Percentiles rank a stretch among this genome's conserved stretches.
These are phyloP conservation scores for Mollisia scopiformis DNA, from an alignment of 2,329 filamentous ascomycete species.

Conservation along the genomic window DNA sequence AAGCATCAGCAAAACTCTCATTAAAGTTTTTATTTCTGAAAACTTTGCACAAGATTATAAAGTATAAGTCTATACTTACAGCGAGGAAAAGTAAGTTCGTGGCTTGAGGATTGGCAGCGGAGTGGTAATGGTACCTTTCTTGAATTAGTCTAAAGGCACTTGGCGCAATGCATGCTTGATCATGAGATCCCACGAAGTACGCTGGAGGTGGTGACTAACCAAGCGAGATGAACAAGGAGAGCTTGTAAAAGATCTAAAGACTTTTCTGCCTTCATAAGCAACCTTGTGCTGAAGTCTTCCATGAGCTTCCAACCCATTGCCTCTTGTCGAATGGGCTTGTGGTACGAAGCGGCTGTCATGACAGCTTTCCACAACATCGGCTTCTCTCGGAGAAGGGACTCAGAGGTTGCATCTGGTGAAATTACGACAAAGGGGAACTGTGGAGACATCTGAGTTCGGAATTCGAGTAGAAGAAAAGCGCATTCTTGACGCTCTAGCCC, in stretches of 20 bases:
- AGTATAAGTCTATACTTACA: neutral
- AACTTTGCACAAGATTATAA: neutral
- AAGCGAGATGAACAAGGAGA: conserved; percentile 32
- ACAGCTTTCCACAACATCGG: conserved; percentile 22
- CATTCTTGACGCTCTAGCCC: conserved; percentile 1
- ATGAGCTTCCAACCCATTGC: conserved; percentile 15
- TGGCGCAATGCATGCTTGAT: too few relatives aligned
- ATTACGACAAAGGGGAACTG: conserved; percentile 23
- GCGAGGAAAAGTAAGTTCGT: conserved; percentile 19
- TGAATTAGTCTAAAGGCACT: too few relatives aligned
- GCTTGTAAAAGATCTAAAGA: conserved; percentile 34
- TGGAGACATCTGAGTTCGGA: conserved; percentile 9
- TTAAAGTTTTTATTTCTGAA: neutral
- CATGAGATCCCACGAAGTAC: too few relatives aligned
- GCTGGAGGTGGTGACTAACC: conserved; percentile 13
- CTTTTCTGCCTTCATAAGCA: conserved; percentile 27
- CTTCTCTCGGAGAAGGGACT: conserved; percentile 13
- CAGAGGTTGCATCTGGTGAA: conserved; percentile 8
- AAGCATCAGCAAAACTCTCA: neutral
- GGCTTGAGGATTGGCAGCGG: conserved; percentile 26
- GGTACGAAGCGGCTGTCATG: conserved; percentile 15
- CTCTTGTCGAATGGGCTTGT: conserved; percentile 10
- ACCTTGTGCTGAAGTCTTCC: conserved; percentile 16
- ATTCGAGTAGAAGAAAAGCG: conserved; percentile 13
- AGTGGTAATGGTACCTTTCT: conserved; percentile 23